Conservation (phyloP, 495 filamentous ascomycete genomes). For the Massariosphaeria phaeospora region DNA sequence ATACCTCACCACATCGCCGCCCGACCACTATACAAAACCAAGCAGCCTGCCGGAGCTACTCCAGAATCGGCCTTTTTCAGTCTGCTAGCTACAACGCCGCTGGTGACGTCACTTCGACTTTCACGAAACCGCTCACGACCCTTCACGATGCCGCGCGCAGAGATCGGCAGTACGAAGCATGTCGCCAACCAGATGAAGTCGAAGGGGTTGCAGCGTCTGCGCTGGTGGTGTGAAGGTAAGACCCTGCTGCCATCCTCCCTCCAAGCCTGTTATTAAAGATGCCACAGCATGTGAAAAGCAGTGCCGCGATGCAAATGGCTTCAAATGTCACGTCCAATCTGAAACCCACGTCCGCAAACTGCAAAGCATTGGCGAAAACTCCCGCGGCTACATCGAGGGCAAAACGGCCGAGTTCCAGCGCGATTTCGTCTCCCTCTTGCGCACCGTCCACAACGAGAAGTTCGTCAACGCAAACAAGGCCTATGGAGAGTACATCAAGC, state of each 20-base stretch:
- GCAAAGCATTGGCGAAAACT: conserved; percentile 76
- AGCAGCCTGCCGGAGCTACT: too few species aligned
- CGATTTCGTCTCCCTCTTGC: conserved; percentile 71
- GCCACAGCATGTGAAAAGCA: conserved; percentile 58
- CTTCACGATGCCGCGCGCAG: conserved; percentile 82
- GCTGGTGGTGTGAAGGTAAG: conserved; percentile 88
- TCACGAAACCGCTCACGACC: not conserved
- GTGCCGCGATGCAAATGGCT: conserved; percentile 65
- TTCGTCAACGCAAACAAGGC: conserved; percentile 79
- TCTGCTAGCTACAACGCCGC: too few species aligned
- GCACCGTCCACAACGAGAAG: conserved; percentile 82
- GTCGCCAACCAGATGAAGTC: conserved; percentile 85
- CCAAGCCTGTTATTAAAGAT: too few species aligned
- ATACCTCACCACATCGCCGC: too few species aligned
- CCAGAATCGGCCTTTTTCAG: too few species aligned
- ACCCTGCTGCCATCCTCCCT: too few species aligned
- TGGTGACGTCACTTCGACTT: too few species aligned
- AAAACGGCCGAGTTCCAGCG: conserved; percentile 71
- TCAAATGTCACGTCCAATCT: conserved; percentile 72
- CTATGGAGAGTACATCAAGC: conserved; percentile 79
- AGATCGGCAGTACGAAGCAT: conserved; percentile 80
- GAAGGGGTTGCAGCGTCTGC: conserved; percentile 77
- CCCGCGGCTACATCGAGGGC: conserved; percentile 69
- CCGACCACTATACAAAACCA: too few species aligned
- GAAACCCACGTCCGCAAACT: conserved; percentile 83